These are phyloP conservation scores for Nicotiana obtusifolia DNA, from an alignment of 257 asterid species.

Conservation along the genomic window DNA sequence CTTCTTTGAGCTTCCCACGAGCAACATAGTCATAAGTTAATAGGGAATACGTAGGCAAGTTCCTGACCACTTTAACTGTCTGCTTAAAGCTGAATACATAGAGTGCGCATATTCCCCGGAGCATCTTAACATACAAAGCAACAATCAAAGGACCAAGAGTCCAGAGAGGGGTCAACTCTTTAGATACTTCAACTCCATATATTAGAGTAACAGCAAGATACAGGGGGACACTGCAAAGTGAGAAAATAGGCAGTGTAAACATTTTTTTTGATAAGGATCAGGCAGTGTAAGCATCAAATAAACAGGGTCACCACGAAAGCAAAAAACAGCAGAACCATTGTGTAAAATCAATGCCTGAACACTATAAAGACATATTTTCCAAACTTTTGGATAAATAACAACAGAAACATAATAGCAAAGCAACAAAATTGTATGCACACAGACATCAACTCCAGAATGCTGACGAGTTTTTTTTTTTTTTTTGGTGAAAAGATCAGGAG, in stretches of 20 bases:
- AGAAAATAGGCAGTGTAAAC: neutral
- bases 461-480: no score
- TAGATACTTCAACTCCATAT: slow-evolving; percentile 60
- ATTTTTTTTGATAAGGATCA: no score
- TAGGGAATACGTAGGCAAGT: slow-evolving; percentile 37
- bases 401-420: neutral
- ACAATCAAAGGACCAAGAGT: slow-evolving; percentile 66
- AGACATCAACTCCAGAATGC: neutral
- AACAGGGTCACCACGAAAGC: neutral
- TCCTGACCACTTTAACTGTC: slow-evolving; percentile 43
- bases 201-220: slow-evolving; percentile 48
- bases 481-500: neutral
- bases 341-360: neutral
- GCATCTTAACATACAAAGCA: slow-evolving; percentile 49
- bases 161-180: slow-evolving; percentile 79
- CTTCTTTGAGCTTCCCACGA: slow-evolving; percentile 54
- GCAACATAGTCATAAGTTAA: slow-evolving; percentile 26
- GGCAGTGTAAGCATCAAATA: neutral
- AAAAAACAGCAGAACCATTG: neutral
- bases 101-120: slow-evolving; percentile 43
- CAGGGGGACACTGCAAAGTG: slow-evolving; percentile 56
- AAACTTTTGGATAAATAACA: neutral
- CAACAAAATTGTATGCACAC: neutral
- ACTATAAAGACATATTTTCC: neutral
- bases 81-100: slow-evolving; percentile 61